Evolutionary conservation across 306 rosid genomes (phyloP), one percentile per base, ranked within the genome.

Genomic region (Sphenostylis stenocarpa): DNA sequence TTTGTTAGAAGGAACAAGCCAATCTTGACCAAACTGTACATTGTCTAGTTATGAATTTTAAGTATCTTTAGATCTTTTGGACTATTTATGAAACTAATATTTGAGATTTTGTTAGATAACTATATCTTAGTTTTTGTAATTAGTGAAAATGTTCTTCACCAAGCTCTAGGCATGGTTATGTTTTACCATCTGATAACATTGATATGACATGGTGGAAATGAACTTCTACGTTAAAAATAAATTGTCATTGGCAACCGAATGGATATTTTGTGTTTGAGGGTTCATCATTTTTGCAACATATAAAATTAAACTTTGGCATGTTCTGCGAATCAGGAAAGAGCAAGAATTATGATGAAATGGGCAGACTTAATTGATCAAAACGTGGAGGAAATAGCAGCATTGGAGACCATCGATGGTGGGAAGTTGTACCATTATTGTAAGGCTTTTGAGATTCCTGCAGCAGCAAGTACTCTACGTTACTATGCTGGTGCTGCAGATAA

Each of bases 401-500:
- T 94, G 71, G 98, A 94, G 4, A 75, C 90, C 20, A 77, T 94
- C 14, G 93, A 94, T 70, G 97, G 81, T 0, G 98, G 97, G 6
- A 90, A 88, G 73, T 71, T 83, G 77, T 91, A 78, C 67, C 19
- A 23, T 33, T 0, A 2, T 1, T 66, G 90, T n/a, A 91, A 90
- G 75, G 26, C 56, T 14, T 0, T 14, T 4, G 98, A 90, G 23
- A 86, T 94, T 53, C 96, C 98, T 4, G 12, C 3, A 5, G 80
- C 51, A 15, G 88, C 89, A 38, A n/a, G 34, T 2, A 65, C 17
- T 0, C 9, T 94, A 4, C 90, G 94, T 14, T 91, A 91, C 86
- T 94, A 91, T 64, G 97, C 97, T 0, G 98, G 98, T 7, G 96
- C 97, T 24, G 98, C 97, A 1, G 98, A 94, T 80, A 94, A 94